phyloP scores from a whole-genome alignment of 306 rosid genomes.

The Ormosia semicastrata region DNA sequence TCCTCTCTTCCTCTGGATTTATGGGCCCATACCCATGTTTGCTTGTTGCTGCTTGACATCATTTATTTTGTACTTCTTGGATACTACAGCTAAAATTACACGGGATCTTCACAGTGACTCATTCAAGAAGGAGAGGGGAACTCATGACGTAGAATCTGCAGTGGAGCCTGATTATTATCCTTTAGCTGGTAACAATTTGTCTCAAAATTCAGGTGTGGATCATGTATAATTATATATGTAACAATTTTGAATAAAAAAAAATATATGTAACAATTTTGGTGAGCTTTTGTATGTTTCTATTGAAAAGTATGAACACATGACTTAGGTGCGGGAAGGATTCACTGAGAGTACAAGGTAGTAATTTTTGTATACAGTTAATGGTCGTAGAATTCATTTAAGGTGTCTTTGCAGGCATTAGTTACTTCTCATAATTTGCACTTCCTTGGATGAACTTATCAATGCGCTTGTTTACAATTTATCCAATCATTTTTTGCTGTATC shows the following conservation, averaged over 20 bases:
- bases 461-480: not conserved
- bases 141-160: conserved; percentile 42
- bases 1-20: conserved; percentile 86
- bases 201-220: not conserved
- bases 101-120: conserved; percentile 56
- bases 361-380: conserved; percentile 1
- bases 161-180: conserved; percentile 14
- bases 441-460: not conserved
- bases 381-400: not conserved
- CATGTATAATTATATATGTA: not conserved
- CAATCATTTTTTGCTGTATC: not conserved
- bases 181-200: not conserved
- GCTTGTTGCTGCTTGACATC: conserved; percentile 60
- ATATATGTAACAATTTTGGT: not conserved
- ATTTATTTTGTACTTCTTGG: conserved; percentile 65
- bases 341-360: not conserved
- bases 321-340: not conserved
- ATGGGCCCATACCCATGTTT: conserved; percentile 86
- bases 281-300: not conserved
- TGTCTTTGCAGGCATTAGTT: not conserved
- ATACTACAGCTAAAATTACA: conserved; percentile 70
- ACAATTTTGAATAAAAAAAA: no score
- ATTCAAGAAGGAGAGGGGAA: conserved; percentile 36
- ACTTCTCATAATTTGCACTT: not conserved
- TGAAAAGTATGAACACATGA: not conserved